phyloP scores from a whole-genome alignment of 106 monocot species.

The Dendrobium nobile region DNA sequence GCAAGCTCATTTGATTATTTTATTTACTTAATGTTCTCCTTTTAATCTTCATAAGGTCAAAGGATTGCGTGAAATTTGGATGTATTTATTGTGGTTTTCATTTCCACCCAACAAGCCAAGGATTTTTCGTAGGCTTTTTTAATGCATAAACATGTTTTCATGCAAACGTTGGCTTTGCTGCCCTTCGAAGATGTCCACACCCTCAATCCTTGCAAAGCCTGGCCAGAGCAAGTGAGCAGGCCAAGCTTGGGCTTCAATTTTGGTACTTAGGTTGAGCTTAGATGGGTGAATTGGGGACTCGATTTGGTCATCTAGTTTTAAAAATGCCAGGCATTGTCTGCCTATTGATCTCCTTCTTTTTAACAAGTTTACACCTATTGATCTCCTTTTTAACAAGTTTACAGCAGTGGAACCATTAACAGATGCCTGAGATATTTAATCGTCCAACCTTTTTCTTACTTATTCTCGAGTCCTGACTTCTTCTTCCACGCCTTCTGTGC shows the following conservation, averaged over 20 bases:
- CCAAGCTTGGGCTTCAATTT: too few relatives aligned
- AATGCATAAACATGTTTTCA: neutral
- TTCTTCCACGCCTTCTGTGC: neutral
- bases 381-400: neutral
- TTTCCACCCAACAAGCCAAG: neutral
- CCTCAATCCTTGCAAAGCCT: too few relatives aligned
- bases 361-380: neutral
- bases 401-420: neutral
- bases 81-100: conserved; percentile 2
- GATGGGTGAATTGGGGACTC: conserved; percentile 1
- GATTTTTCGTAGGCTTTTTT: neutral
- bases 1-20: neutral
- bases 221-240: too few relatives aligned
- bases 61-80: neutral
- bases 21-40: neutral
- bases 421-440: neutral
- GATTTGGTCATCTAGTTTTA: neutral
- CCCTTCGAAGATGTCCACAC: neutral
- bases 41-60: neutral
- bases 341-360: neutral
- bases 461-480: neutral
- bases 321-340: neutral
- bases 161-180: neutral
- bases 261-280: neutral
- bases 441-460: neutral